Base-by-base conservation (phyloP, 2,329 filamentous ascomycete species). In the Monosporascus ibericus region DNA sequence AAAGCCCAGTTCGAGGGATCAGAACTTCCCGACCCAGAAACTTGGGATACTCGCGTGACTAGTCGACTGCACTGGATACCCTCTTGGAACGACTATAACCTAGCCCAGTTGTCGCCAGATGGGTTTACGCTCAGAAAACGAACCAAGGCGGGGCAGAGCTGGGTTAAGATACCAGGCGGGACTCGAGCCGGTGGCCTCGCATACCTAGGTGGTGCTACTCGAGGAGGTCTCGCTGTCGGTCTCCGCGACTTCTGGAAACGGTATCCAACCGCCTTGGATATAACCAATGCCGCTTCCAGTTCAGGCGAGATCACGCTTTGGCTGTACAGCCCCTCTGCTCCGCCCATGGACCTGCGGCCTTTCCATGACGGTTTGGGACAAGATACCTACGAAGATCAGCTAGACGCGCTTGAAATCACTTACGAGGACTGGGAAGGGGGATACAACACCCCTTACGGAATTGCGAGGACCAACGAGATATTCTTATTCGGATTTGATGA, bases 221-320 rank as follows among this genome's bases (percentile, higher is more conserved):
- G 68, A 3, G 82, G 82, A n/a, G 82, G 82, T 14, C 69, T 86
- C 1, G 81, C 78, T 1, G 63, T 85, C 5, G 80, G 79, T 0
- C 70, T 82, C 47, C 75, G 77, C 3, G 75, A 85, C 58, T 85
- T 85, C 62, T 85, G 82, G 82, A 80, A 85, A 68, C 73, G 78
- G 17, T 84, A 81, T 56, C 82, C 82, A 0, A 81, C 79, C 0
- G 74, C 77, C 3, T 65, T 85, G 5, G 81, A 85, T 46, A 73
- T 85, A 11, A 66, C 72, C 0, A 73, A 79, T 48, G 77, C 80
- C 0, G 73, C 72, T 0, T 69, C 70, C 0, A 75, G 82, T 46
- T 61, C 65, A 2, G 80, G 80, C 0, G 69, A 73, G 5, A 69
- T 85, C 11, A 85, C 81, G 0, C 53, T 83, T 1, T 86, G 82